Percentiles rank a stretch among this genome's conserved stretches.
These are phyloP conservation scores for Verticillium klebahnii DNA, from an alignment of 2,329 filamentous ascomycete species.

Conservation along the genomic window DNA sequence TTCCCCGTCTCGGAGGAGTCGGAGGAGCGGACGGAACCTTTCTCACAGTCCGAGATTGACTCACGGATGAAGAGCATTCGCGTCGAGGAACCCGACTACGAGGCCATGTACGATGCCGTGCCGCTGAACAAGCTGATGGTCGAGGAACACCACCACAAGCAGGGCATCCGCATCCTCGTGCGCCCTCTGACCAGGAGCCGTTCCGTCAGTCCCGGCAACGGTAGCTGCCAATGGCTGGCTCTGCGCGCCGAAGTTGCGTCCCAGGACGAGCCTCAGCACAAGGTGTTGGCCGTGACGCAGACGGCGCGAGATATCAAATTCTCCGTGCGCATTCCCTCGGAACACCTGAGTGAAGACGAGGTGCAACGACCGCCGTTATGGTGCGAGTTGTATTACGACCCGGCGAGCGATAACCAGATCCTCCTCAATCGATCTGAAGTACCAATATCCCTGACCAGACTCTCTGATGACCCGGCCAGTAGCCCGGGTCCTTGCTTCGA, in stretches of 20 bases:
- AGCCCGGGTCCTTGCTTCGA: conserved; percentile 32
- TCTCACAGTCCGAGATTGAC: conserved; percentile 52
- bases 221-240: conserved; percentile 53
- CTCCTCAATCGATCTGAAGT: conserved; percentile 51
- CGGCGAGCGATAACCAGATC: conserved; percentile 53
- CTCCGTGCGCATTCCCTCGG: conserved; percentile 49
- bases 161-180: conserved; percentile 54
- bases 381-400: conserved; percentile 58
- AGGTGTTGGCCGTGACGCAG: conserved; percentile 56
- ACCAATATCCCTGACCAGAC: conserved; percentile 43
- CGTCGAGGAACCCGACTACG: conserved; percentile 35
- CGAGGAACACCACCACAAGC: conserved; percentile 47
- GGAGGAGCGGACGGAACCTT: conserved; percentile 54
- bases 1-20: conserved; percentile 32
- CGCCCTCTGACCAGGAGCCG: conserved; percentile 48
- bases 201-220: conserved; percentile 51
- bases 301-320: conserved; percentile 57
- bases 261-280: conserved; percentile 45
- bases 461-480: conserved; percentile 33
- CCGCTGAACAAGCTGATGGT: conserved; percentile 49
- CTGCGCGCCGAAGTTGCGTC: conserved; percentile 50
- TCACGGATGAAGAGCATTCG: conserved; percentile 41
- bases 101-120: conserved; percentile 36
- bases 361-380: conserved; percentile 44
- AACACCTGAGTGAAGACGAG: conserved; percentile 34